These are phyloP conservation scores for Saposhnikovia divaricata DNA, from an alignment of 129 eudicot genomes.

Conservation along the genomic window DNA sequence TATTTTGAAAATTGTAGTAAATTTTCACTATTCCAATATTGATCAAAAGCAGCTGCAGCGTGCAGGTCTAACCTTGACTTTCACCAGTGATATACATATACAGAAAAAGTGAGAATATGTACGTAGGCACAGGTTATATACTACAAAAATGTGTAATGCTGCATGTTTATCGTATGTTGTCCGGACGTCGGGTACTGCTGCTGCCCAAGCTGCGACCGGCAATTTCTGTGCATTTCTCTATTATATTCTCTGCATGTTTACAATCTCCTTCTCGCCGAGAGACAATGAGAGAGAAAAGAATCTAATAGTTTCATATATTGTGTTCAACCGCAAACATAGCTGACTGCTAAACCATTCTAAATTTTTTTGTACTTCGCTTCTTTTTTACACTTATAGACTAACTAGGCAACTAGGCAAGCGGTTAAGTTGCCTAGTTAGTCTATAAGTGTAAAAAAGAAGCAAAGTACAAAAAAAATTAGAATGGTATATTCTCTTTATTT, in stretches of 20 bases:
- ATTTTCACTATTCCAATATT: not conserved
- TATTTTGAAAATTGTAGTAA: not conserved
- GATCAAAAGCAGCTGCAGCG: not conserved
- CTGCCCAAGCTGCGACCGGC: conserved; percentile 3
- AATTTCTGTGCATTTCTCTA: not conserved
- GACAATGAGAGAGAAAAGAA: not conserved
- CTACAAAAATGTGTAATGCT: not conserved
- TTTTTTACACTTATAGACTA: too few relatives aligned
- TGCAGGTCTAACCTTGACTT: conserved; percentile 5
- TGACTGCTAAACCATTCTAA: not conserved
- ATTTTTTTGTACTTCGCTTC: not conserved
- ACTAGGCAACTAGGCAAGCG: too few relatives aligned
- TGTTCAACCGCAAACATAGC: not conserved
- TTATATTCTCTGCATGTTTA: conserved; percentile 2
- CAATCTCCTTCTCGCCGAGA: not conserved
- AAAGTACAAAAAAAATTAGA: too few relatives aligned
- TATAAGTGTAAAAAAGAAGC: too few relatives aligned
- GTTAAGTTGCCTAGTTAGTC: too few relatives aligned
- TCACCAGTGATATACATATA: not conserved
- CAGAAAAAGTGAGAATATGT: not conserved
- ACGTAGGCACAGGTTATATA: not conserved
- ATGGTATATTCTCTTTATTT: too few relatives aligned
- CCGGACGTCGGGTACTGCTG: conserved; percentile 1
- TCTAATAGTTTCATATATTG: not conserved
- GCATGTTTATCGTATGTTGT: not conserved